Base-by-base conservation (phyloP, 1,284 basidiomycete species). In the Somion occarium region DNA sequence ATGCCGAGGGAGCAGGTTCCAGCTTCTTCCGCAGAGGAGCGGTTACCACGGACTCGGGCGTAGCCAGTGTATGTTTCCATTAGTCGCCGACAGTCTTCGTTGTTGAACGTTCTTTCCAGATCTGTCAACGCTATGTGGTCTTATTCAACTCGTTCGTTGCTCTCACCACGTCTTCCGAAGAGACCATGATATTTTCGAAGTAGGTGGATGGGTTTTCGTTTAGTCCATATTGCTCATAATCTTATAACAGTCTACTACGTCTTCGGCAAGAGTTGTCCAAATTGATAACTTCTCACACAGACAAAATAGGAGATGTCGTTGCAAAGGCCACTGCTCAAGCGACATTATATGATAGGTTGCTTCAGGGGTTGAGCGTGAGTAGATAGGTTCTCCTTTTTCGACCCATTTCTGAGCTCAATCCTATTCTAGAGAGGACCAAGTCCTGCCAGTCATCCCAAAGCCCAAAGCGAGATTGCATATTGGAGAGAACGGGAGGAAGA, bases 111-210 rank as follows among this genome's bases (percentile, higher is more conserved):
- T 23, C 19, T 20, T 13, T 20, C 5, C 48, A 70, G 76, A 68
- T 75, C 66, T 78, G 85, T 75, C 66, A 75, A 61, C 73, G 84
- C 52, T 98, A 97, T 64, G 77, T 85, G 11, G 73, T 74, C 22
- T 65, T 94, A 56, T 96, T 97, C 72, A 84, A 82, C 53, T 84
- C 86, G 2, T 83, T 93, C 56, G 81, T 93, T 19, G 79, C 80
- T 22, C 69, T 96, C 57, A 92, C 91, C 4, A 80, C 81, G 45
- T 86, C 91, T 58, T 85, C 84, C 39, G 91, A 94, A 58, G 93
- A 97, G 65, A 91, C 89, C 4, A 95, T 96, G 93, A 88, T 95
- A 44, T 96, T 95, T 62, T 85, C 88, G 12, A 93, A 93, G 93
- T 93, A 64, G 58, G 78, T 61, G 1, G 15, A 7, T 15, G 30